Evolutionary conservation across 78 protist species (phyloP).

Genomic region (Bodo saltans): DNA sequence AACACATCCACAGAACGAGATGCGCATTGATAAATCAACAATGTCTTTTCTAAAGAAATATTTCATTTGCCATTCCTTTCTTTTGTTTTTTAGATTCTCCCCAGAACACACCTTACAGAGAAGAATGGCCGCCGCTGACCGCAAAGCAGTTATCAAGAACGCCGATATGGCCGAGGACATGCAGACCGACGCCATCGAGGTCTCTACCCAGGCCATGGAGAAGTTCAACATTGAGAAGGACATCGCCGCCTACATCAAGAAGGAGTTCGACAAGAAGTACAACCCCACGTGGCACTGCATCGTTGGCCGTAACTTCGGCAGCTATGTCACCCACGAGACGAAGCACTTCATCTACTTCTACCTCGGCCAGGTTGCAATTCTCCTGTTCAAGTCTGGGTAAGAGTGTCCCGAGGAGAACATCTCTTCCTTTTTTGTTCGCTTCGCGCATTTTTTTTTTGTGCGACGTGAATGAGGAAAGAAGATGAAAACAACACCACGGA

Average conservation of each 20-base stretch:
- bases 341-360: slow-evolving; percentile 97
- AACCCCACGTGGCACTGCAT: slow-evolving; percentile 96
- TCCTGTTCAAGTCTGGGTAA: slow-evolving; percentile 78
- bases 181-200: slow-evolving; percentile 92
- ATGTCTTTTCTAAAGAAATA: too few species aligned
- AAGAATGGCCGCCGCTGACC: slow-evolving; percentile 42
- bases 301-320: slow-evolving; percentile 99
- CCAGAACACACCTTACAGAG: too few species aligned
- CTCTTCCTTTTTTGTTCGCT: too few species aligned
- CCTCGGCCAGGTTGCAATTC: slow-evolving; percentile 89
- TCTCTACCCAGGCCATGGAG: slow-evolving; percentile 67
- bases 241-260: slow-evolving; percentile 94
- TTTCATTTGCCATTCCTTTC: too few species aligned
- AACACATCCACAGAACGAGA: too few species aligned
- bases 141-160: slow-evolving; percentile 80
- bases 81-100: too few species aligned
- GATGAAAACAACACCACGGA: too few species aligned
- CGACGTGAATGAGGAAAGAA: too few species aligned
- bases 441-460: too few species aligned
- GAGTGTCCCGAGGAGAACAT: too few species aligned
- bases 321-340: slow-evolving; percentile 98
- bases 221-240: slow-evolving; percentile 93
- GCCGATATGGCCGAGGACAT: slow-evolving; percentile 91
- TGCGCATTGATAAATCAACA: too few species aligned
- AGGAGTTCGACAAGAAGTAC: slow-evolving; percentile 95